These are phyloP conservation scores for Aspergillus sp. DNA, from an alignment of 2,329 filamentous ascomycete genomes.

Conservation along the genomic window DNA sequence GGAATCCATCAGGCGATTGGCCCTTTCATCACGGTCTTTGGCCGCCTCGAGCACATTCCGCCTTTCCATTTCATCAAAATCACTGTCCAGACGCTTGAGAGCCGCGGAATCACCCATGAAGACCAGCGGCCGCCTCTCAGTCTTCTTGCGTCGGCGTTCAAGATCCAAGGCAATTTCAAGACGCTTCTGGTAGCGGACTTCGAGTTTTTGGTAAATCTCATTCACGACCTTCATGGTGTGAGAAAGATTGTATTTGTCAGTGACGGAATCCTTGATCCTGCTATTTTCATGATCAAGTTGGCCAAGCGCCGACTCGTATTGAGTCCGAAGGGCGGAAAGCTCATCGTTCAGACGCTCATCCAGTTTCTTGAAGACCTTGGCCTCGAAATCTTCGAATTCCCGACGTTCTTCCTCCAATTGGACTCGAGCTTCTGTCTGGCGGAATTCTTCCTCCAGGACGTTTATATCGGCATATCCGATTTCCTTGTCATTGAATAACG, in stretches of 20 bases:
- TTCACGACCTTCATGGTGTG: constrained; percentile 48
- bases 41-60: constrained; percentile 51
- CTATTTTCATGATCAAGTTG: constrained; percentile 43
- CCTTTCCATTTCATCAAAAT: constrained; percentile 53
- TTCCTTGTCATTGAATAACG: constrained; percentile 56
- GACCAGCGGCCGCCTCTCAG: constrained; percentile 53
- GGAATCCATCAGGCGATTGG: constrained; percentile 50
- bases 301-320: constrained; percentile 45
- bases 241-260: constrained; percentile 37
- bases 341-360: constrained; percentile 51
- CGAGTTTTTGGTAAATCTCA: constrained; percentile 48
- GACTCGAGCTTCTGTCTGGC: constrained; percentile 50
- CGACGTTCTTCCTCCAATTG: constrained; percentile 54
- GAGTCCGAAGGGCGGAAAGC: constrained; percentile 48
- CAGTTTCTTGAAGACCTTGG: constrained; percentile 51
- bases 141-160: constrained; percentile 55
- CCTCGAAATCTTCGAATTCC: constrained; percentile 53
- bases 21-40: constrained; percentile 49
- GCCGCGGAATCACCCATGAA: constrained; percentile 52
- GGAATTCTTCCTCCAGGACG: constrained; percentile 55
- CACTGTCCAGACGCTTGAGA: constrained; percentile 50
- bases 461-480: constrained; percentile 60
- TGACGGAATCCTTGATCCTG: constrained; percentile 30
- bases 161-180: constrained; percentile 53
- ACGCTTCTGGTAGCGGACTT: constrained; percentile 51